Conservation (phyloP, 2,329 filamentous ascomycete genomes). For the Atkinsonella hypoxylon region DNA sequence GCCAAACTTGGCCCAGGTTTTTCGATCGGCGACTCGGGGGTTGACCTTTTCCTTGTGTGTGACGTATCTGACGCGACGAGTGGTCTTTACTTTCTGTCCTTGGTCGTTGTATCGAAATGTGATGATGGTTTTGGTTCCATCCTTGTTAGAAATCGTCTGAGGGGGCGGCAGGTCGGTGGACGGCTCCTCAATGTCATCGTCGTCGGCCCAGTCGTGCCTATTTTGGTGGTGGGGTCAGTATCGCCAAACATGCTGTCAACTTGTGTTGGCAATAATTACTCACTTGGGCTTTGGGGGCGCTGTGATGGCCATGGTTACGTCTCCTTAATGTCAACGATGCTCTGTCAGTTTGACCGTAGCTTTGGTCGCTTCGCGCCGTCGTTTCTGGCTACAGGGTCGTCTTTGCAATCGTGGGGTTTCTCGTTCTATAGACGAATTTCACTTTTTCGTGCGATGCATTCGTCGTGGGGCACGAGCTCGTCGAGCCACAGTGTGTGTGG, state of each 20-base stretch:
- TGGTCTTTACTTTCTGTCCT: slow-evolving; percentile 93
- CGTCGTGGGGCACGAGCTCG: slow-evolving; percentile 19
- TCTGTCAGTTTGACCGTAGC: not conserved
- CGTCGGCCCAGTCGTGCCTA: slow-evolving; percentile 84
- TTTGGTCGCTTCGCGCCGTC: slow-evolving; percentile 6
- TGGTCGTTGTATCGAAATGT: slow-evolving; percentile 85
- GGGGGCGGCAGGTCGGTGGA: slow-evolving; percentile 62
- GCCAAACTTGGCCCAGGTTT: slow-evolving; percentile 89
- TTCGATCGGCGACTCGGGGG: slow-evolving; percentile 89
- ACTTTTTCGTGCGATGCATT: slow-evolving; percentile 28
- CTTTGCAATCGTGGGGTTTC: slow-evolving; percentile 27
- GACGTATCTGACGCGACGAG: slow-evolving; percentile 85
- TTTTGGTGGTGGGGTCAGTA: slow-evolving; percentile 28
- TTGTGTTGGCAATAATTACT: slow-evolving; percentile 12
- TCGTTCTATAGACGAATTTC: slow-evolving; percentile 24
- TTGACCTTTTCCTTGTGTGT: slow-evolving; percentile 90
- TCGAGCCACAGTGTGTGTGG: slow-evolving; percentile 16
- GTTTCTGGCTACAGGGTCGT: slow-evolving; percentile 13
- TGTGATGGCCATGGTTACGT: slow-evolving; percentile 26
- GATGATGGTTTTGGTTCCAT: slow-evolving; percentile 93
- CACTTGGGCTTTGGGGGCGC: slow-evolving; percentile 29
- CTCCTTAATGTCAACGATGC: slow-evolving; percentile 1
- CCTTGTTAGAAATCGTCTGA: slow-evolving; percentile 91
- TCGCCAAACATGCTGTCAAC: slow-evolving; percentile 5
- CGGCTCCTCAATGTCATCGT: slow-evolving; percentile 75